These are phyloP conservation scores for Leishmania braziliensis DNA, from an alignment of 208 protist genomes.

Conservation along the genomic window DNA sequence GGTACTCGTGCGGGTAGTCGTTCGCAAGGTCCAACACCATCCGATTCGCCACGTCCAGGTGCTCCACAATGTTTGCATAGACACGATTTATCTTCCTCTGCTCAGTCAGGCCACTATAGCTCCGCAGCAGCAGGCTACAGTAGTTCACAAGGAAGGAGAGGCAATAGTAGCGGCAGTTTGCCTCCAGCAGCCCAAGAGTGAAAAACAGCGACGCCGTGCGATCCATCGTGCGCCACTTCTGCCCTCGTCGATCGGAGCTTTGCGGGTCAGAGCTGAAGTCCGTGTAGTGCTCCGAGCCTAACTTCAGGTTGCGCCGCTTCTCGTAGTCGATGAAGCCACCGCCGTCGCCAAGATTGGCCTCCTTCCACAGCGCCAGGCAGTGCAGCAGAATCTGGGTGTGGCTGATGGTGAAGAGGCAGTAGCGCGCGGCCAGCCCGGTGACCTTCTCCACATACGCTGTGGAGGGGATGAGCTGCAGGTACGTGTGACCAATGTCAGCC, in stretches of 20 bases:
- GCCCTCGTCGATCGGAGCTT: no score
- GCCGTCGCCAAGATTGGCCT: slow-evolving; percentile 11
- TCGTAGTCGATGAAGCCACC: slow-evolving; percentile 10
- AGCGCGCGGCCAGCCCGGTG: slow-evolving; percentile 17
- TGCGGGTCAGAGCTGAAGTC: background rate
- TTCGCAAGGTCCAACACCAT: no score
- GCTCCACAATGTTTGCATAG: no score
- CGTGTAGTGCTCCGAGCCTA: background rate
- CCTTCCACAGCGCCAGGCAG: slow-evolving; percentile 20
- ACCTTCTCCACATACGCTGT: slow-evolving; percentile 9
- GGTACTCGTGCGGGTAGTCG: slow-evolving; percentile 18
- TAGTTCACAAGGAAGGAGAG: slow-evolving; percentile 20
- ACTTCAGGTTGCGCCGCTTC: background rate
- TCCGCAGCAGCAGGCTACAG: no score
- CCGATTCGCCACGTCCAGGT: no score
- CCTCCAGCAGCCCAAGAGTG: slow-evolving; percentile 28
- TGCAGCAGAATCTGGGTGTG: slow-evolving; percentile 30
- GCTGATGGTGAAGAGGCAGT: slow-evolving; percentile 24
- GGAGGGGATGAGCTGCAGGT: slow-evolving; percentile 1
- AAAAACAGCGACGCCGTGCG: slow-evolving; percentile 8
- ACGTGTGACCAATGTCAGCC: slow-evolving; percentile 23
- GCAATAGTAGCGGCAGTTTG: slow-evolving; percentile 27
- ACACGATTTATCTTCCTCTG: no score
- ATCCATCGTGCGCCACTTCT: slow-evolving; percentile 5
- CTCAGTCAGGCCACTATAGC: no score